Evolutionary conservation across 2,329 filamentous ascomycete species (phyloP).

Genomic region (Hirsutella thompsonii): DNA sequence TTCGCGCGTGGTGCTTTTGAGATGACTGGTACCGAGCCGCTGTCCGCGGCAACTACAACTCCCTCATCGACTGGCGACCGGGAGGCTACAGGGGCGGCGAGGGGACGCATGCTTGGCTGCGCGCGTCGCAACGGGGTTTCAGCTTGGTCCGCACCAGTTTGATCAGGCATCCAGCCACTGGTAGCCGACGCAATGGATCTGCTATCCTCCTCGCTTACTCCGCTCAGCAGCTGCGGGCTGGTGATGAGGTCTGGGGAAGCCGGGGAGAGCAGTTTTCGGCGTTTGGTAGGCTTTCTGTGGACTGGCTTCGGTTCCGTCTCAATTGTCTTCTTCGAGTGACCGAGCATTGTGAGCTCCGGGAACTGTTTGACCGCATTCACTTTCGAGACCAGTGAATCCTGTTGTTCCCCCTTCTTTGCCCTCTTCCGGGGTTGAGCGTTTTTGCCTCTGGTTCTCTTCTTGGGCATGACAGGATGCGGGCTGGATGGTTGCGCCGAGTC

Average conservation of each 20-base stretch:
- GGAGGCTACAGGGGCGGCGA: no score
- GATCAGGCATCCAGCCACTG: neutral
- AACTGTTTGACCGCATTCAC: neutral
- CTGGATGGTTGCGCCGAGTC: constrained; percentile 6
- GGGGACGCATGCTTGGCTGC: no score
- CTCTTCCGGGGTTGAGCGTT: constrained; percentile 5
- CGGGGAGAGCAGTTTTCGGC: no score
- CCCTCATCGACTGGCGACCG: no score
- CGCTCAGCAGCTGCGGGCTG: no score
- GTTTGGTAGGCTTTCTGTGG: no score
- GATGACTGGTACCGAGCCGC: no score
- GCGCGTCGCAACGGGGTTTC: neutral
- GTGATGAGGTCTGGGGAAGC: neutral
- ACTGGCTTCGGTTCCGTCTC: no score
- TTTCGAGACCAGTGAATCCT: neutral
- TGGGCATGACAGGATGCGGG: constrained; percentile 5
- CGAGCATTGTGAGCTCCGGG: neutral
- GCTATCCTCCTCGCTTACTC: neutral
- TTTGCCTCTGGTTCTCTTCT: neutral
- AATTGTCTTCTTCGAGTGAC: no score
- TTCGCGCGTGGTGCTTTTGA: no score
- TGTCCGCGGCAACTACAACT: no score
- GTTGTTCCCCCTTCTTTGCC: neutral
- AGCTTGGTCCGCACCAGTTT: neutral
- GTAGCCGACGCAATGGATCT: neutral